Conservation (phyloP, 1,284 basidiomycete species). For the Austropuccinia psidii region DNA sequence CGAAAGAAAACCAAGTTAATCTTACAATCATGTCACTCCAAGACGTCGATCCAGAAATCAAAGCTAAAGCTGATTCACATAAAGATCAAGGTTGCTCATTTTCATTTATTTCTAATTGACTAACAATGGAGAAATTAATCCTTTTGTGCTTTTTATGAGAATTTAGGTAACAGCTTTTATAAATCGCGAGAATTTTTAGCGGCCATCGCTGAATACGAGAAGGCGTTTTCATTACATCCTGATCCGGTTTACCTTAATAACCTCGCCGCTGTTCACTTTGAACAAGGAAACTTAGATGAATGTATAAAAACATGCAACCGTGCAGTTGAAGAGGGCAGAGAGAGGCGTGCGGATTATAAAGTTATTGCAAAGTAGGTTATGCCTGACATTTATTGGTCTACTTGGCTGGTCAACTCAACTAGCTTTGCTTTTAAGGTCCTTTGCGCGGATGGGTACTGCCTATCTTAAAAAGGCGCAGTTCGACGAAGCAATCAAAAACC, state of each 20-base stretch:
- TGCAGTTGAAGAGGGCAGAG: conserved; percentile 85
- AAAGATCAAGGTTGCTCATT: conserved; percentile 18
- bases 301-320: conserved; percentile 86
- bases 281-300: conserved; percentile 82
- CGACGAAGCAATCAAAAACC: conserved; percentile 73
- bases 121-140: too few relatives aligned
- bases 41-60: conserved; percentile 1
- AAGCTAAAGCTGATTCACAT: conserved; percentile 12
- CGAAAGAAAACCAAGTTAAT: background rate
- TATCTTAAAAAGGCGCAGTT: conserved; percentile 77
- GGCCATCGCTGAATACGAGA: conserved; percentile 9
- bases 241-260: conserved; percentile 42
- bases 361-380: conserved; percentile 52
- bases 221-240: conserved; percentile 19
- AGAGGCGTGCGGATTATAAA: conserved; percentile 55
- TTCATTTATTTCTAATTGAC: too few relatives aligned
- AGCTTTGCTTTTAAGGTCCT: conserved; percentile 60
- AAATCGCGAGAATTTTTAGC: conserved; percentile 16
- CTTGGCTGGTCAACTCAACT: conserved; percentile 23
- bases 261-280: conserved; percentile 74
- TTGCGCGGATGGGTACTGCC: conserved; percentile 79
- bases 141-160: too few relatives aligned
- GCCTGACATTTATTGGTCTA: conserved; percentile 50
- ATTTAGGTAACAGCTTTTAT: conserved; percentile 13
- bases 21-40: background rate